Evolutionary conservation across 208 protist species (phyloP).

Genomic region (Porcisia deanei): DNA sequence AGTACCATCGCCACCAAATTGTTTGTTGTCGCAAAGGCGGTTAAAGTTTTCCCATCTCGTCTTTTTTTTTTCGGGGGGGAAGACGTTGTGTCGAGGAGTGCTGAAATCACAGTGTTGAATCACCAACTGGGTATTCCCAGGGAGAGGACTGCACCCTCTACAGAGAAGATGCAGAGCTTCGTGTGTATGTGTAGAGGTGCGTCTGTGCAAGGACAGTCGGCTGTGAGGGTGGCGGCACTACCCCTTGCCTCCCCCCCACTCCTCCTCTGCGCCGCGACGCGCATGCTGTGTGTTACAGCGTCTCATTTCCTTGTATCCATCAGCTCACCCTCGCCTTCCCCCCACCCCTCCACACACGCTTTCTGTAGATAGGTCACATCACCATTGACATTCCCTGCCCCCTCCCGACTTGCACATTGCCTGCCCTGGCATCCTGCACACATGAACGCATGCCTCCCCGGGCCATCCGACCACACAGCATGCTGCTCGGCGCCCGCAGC

Average conservation of each 20-base stretch:
- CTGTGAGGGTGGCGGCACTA: background rate
- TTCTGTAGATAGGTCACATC: background rate
- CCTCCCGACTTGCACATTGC: background rate
- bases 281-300: background rate
- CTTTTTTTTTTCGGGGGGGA: too few relatives aligned
- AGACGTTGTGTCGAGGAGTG: too few relatives aligned
- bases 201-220: background rate
- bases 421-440: background rate
- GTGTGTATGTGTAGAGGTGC: background rate
- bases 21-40: background rate
- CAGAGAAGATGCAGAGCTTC: background rate
- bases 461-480: conserved; percentile 18
- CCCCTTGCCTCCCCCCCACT: background rate
- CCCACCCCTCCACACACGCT: background rate
- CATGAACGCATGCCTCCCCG: background rate
- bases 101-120: background rate
- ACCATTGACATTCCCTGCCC: background rate
- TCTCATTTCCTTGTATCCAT: background rate
- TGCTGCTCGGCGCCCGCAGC: conserved; percentile 37
- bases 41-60: background rate
- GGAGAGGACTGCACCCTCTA: background rate
- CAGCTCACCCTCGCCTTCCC: background rate
- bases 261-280: background rate
- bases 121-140: background rate
- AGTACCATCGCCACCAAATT: background rate